Percentiles rank a stretch among this genome's conserved stretches.
Conservation (phyloP, 192 early-diverging fungal species). For the Backusella circina region DNA sequence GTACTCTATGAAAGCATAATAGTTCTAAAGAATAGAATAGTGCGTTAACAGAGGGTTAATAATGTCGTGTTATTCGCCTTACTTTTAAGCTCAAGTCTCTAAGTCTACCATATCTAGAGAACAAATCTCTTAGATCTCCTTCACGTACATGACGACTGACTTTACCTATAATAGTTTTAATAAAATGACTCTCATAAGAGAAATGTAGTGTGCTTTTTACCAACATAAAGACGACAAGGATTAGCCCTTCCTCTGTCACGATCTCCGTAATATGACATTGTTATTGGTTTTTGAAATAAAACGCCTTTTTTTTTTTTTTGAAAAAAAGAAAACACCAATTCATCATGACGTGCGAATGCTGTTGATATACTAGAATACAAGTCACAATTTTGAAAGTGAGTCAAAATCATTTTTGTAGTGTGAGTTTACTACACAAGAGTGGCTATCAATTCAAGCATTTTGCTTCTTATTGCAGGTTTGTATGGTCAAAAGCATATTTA, state of each 20-base stretch:
- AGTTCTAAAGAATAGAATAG: slow-evolving; percentile 8
- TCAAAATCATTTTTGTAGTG: no score
- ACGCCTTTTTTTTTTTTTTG: no score
- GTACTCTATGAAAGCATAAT: slow-evolving; percentile 31
- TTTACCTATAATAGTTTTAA: not conserved
- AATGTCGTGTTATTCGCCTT: not conserved
- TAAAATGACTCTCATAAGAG: not conserved
- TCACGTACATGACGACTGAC: slow-evolving; percentile 23
- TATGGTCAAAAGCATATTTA: no score
- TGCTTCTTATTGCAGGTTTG: no score
- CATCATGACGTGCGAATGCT: not conserved
- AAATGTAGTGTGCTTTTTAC: not conserved
- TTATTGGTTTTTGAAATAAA: not conserved
- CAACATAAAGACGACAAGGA: slow-evolving; percentile 26
- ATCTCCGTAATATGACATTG: slow-evolving; percentile 1
- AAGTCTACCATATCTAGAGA: slow-evolving; percentile 18
- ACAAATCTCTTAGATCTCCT: slow-evolving; percentile 29
- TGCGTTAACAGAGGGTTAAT: not conserved
- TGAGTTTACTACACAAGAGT: no score
- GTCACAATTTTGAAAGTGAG: no score
- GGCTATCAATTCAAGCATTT: no score
- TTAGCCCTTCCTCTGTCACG: slow-evolving; percentile 6
- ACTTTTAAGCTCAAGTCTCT: slow-evolving; percentile 23
- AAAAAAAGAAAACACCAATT: no score
- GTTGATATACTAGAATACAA: no score